Base-by-base conservation (phyloP, 768 basidiomycete species). In the Symmetrospora coprosmae region DNA sequence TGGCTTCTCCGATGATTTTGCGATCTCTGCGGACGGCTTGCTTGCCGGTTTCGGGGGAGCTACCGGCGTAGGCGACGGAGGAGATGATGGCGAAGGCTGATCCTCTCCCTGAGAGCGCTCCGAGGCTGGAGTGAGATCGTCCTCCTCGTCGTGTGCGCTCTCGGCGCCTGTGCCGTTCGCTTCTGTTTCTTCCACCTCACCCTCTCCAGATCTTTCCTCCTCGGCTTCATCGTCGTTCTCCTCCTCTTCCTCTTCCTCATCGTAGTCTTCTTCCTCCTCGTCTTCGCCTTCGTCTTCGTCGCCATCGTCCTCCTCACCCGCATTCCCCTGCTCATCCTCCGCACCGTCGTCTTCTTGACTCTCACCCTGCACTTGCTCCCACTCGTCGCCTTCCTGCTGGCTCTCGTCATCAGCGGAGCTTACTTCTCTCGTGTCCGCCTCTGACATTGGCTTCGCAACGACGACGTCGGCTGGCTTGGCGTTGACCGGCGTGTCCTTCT, bases 201-300 rank as follows among this genome's bases (percentile, higher is more conserved):
- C 55, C 11, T 39, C 27, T n/a, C 21, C n/a, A n/a, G 27, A 27
- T 7, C 28, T 19, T 31, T 25, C 41, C 19, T 27, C 55, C 30
- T 23, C 39, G 19, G 43, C 55, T 46, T 58, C 11, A 14, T 40
- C 52, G 38, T 41, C 21, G 9, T 56, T 35, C 34, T 53, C 51
- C 35, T 53, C 51, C 38, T 53, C 51, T 19, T 53, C 53, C 14
- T 13, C 38, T 11, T 56, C 33, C 39, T 25, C 53, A 4, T 56
- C 14, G 14, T 28, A 14, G 7, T 25, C 49, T 23, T 50, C 23
- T 50, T 50, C 49, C 31, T 28, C 49, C 27, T 30, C 49, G 11
- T 25, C 49, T 50, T 14, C 49, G 8, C 8, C 23, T 9, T 14
- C 49, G 9, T 50, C 53, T 13, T 43, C 55, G 27, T 58, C 43